Conservation (phyloP, 768 basidiomycete genomes). For the Lanmaoa pseudosensibilis region DNA sequence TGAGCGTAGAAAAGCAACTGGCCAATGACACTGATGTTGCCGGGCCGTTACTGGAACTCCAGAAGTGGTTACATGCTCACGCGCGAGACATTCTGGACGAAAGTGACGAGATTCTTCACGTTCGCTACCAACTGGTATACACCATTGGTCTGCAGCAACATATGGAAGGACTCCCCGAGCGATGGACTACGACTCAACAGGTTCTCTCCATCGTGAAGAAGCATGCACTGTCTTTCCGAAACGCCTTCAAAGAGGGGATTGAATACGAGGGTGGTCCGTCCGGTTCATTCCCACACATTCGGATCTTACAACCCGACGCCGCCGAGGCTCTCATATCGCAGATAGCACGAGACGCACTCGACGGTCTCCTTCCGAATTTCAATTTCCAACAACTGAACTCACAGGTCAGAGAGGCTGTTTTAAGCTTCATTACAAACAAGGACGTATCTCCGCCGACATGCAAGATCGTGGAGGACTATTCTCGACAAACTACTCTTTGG, state of each 20-base stretch:
- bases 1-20: constrained; percentile 39
- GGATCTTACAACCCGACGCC: constrained; percentile 7
- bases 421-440: background rate
- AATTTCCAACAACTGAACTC: constrained; percentile 9
- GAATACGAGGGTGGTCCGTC: constrained; percentile 1
- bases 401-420: background rate
- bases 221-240: background rate
- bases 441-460: background rate
- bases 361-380: constrained; percentile 11
- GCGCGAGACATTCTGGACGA: constrained; percentile 27
- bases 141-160: constrained; percentile 27
- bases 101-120: constrained; percentile 29
- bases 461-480: constrained; percentile 4
- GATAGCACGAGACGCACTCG: constrained; percentile 4
- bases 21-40: background rate
- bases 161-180: constrained; percentile 33
- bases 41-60: constrained; percentile 19
- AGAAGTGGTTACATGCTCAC: constrained; percentile 19
- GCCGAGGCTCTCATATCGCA: background rate
- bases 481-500: constrained; percentile 30
- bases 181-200: constrained; percentile 33
- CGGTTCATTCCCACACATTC: constrained; percentile 20
- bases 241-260: background rate
- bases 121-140: constrained; percentile 36
- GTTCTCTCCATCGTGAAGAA: constrained; percentile 20